These are phyloP conservation scores for Alternaria novae-zelandiae DNA, from an alignment of 2,329 filamentous ascomycete genomes.

Conservation along the genomic window DNA sequence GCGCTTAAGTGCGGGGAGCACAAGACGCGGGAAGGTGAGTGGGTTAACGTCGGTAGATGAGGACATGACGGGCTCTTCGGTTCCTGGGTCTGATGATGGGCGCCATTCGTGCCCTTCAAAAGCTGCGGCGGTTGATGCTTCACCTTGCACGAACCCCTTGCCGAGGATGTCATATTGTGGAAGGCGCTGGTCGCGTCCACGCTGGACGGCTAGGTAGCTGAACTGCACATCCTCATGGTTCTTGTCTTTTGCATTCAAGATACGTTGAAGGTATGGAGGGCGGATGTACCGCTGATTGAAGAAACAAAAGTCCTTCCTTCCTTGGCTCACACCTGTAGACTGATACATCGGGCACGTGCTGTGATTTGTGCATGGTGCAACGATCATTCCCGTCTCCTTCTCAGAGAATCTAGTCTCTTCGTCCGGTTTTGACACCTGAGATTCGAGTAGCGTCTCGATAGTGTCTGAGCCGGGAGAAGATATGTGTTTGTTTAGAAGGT, in stretches of 20 bases:
- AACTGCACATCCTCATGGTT: constrained; percentile 93
- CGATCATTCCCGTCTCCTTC: constrained; percentile 68
- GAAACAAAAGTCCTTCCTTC: constrained; percentile 88
- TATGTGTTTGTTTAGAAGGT: constrained; percentile 78
- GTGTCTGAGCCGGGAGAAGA: constrained; percentile 62
- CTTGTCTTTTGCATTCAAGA: constrained; percentile 70
- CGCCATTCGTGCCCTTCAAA: constrained; percentile 71
- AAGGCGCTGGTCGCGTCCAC: constrained; percentile 68
- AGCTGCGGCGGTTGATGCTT: constrained; percentile 67
- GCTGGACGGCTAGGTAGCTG: constrained; percentile 85
- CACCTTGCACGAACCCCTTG: constrained; percentile 55
- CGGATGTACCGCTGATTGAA: constrained; percentile 89
- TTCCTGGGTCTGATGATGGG: background rate
- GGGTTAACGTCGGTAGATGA: constrained; percentile 50
- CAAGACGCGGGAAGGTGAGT: constrained; percentile 76
- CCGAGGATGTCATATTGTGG: constrained; percentile 40
- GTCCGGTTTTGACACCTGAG: constrained; percentile 51
- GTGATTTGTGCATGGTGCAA: constrained; percentile 83
- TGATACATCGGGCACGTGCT: constrained; percentile 86
- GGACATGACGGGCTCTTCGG: constrained; percentile 36
- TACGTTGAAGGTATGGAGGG: constrained; percentile 78
- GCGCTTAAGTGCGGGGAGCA: constrained; percentile 84
- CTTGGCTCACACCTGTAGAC: constrained; percentile 69
- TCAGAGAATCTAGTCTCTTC: constrained; percentile 40
- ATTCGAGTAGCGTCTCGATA: constrained; percentile 46